Base-by-base conservation (phyloP, 148 eudicot species). In the Rhododendron molle region DNA sequence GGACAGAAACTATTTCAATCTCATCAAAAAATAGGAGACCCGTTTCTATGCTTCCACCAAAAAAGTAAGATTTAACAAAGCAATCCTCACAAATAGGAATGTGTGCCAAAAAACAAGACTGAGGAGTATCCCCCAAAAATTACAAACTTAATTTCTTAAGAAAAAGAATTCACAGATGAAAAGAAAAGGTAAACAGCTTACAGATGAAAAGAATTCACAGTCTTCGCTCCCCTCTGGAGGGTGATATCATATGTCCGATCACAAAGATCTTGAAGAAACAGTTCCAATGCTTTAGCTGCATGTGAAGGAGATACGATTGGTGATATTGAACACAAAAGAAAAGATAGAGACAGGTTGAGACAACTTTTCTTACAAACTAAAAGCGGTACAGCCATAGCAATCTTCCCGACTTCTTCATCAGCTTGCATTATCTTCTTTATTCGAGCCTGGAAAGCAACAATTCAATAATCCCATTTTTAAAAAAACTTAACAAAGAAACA, bases 341-440 rank as follows among this genome's bases (percentile, higher is more conserved):
- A 74, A 36, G 8, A 76, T 81, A 67, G 77, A 36, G 26, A 47
- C 34, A 46, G 2, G 50, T 71, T 9, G 30, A 80, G 23, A 50
- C 34, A 50, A 47, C 32, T 50, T 80, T 73, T 91, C 99, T 90
- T 87, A 96, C 99, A 96, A 76, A 96, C 99, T 91, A 96, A 87
- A 89, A 96, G 98, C 38, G 99, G 99, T 56, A 96, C 99, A 82
- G 99, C 99, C 99, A 96, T 92, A 50, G 99, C 99, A 90, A 96
- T 96, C 91, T 96, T 96, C 86, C 99, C 99, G 12, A 96, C 96
- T 90, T 96, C 99, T 89, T 96, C 99, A 91, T 96, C 99, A 86
- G 99, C 98, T 92, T 96, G 99, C 99, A 96, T 96, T 44, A 96
- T 96, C 88, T 96, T 96, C 87, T 96, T 96, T 78, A 96, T 96